phyloP scores from a whole-genome alignment of 2,329 filamentous ascomycete species.

The Xylaria sp. region DNA sequence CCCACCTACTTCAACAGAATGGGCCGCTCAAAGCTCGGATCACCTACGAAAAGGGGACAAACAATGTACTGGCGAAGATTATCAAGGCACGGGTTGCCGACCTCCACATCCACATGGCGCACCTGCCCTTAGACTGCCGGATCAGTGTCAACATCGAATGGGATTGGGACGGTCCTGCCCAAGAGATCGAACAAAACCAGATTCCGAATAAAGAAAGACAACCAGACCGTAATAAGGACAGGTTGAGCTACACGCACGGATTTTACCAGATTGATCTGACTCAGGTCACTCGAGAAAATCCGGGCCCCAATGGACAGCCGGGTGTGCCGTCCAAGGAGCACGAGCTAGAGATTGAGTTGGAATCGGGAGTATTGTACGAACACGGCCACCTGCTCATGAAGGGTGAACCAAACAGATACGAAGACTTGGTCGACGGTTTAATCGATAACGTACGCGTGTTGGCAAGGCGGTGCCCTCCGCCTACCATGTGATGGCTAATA shows the following conservation, averaged over 20 bases:
- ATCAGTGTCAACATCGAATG: conserved; percentile 96
- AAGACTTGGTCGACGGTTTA: conserved; percentile 76
- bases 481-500: conserved; percentile 25
- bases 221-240: conserved; percentile 83
- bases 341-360: conserved; percentile 83
- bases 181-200: conserved; percentile 61
- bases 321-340: conserved; percentile 71
- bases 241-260: conserved; percentile 89
- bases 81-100: conserved; percentile 91
- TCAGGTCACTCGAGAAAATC: conserved; percentile 73
- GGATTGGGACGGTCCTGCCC: conserved; percentile 77
- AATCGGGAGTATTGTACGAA: conserved; percentile 70
- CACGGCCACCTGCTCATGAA: conserved; percentile 69
- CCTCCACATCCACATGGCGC: conserved; percentile 85
- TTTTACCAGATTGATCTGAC: conserved; percentile 93
- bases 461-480: conserved; percentile 51
- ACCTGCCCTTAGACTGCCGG: conserved; percentile 84
- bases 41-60: conserved; percentile 79
- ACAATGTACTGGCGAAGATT: conserved; percentile 80
- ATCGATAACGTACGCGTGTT: conserved; percentile 77
- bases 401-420: conserved; percentile 68
- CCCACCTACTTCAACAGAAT: conserved; percentile 67
- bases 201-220: conserved; percentile 53
- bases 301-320: conserved; percentile 53
- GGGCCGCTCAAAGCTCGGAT: conserved; percentile 75